These are phyloP conservation scores for Alternaria sp. DNA, from an alignment of 2,329 filamentous ascomycete genomes.

Conservation along the genomic window DNA sequence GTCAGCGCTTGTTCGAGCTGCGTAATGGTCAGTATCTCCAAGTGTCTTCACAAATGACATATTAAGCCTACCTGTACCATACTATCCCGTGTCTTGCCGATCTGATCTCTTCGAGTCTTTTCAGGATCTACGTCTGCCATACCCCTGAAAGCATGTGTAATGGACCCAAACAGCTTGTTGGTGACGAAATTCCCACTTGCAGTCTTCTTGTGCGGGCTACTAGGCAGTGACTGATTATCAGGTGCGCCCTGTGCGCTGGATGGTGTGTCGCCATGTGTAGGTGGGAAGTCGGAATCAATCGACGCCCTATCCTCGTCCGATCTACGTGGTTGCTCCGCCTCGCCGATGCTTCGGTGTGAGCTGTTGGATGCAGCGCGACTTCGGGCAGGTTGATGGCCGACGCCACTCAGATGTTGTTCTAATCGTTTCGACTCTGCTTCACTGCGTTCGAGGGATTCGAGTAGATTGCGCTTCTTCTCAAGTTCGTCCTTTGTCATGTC, in stretches of 20 bases:
- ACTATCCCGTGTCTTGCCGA: conserved; percentile 92
- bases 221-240: conserved; percentile 36
- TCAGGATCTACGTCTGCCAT: conserved; percentile 97
- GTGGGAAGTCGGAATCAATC: conserved; percentile 95
- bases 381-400: conserved; percentile 68
- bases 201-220: conserved; percentile 72
- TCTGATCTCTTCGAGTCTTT: conserved; percentile 86
- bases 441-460: conserved; percentile 91
- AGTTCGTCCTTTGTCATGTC: conserved; percentile 96
- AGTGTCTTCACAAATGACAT: background rate
- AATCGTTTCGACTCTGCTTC: conserved; percentile 92
- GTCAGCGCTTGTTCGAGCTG: conserved; percentile 88
- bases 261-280: conserved; percentile 75
- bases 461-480: conserved; percentile 79
- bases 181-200: conserved; percentile 86
- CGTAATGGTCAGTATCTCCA: background rate
- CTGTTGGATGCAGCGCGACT: conserved; percentile 71
- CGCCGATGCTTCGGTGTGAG: conserved; percentile 50
- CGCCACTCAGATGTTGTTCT: conserved; percentile 85
- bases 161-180: conserved; percentile 89
- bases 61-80: conserved; percentile 57
- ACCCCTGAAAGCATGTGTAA: conserved; percentile 94
- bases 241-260: conserved; percentile 76
- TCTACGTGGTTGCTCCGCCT: conserved; percentile 51
- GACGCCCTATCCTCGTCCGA: conserved; percentile 79